Base-by-base conservation (phyloP, 2,329 filamentous ascomycete species). In the Pyrenophora seminiperda region DNA sequence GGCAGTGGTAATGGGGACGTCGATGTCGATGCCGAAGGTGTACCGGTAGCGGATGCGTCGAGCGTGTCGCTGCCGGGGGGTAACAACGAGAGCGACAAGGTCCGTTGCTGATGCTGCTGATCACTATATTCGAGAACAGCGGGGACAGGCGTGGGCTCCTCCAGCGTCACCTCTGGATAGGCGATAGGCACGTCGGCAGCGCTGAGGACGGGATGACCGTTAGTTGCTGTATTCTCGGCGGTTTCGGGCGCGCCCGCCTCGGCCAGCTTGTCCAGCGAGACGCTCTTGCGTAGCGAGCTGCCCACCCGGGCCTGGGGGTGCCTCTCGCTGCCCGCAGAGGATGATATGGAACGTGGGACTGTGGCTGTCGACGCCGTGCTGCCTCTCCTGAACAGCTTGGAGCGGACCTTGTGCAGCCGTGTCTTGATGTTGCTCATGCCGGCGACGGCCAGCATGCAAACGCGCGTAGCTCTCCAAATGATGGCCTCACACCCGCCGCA, bases 401-500 rank as follows among this genome's bases (percentile, higher is more conserved):
- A 36, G 31, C 68, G 64, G 46, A 62, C 67, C 52, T 64, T 64
- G 41, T 54, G 63, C 51, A 72, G 59, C 11, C 67, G 59, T 34
- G 66, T 62, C 62, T 71, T 72, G 59, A 70, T 62, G 56, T 63
- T 69, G 54, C 64, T 65, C 70, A 71, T 72, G 32, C 58, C 63
- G 22, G 56, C 60, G 37, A 62, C 47, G 34, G 53, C 52, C 59
- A 47, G 62, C 59, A 59, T 58, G 53, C 54, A 59, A 49, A 36
- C 36, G 48, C 10, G 47, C 19, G 20, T 33, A 40, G 47, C 36
- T 50, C 50, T 38, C 29, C 24, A 10, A 27, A 27, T 27, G 9
- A 11, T 27, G 9, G 5, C 24, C 10, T 27, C 13, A 27, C 24
- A 27, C 24, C 24, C 24, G 24, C 24, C 24, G 24, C 24, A 27